phyloP scores from a whole-genome alignment of 768 basidiomycete species.

The Wakefieldia striispora region DNA sequence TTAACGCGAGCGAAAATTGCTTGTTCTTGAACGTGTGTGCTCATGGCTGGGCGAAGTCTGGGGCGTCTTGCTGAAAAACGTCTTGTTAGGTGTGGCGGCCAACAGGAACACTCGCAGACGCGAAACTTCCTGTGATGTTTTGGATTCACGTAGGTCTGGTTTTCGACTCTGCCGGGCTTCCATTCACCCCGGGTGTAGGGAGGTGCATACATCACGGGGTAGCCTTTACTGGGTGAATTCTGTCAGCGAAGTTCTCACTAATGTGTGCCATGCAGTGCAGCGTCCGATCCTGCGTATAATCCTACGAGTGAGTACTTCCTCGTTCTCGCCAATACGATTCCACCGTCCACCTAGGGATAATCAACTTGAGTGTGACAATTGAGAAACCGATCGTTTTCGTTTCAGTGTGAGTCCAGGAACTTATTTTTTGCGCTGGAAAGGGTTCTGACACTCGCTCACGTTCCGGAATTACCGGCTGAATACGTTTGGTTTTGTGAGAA shows the following conservation, averaged over 20 bases:
- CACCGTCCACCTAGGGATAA: conserved; percentile 4
- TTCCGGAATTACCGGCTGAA: conserved; percentile 16
- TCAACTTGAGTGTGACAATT: conserved; percentile 3
- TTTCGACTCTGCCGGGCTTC: not conserved
- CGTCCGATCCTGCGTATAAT: conserved; percentile 15
- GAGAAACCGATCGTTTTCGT: conserved; percentile 18
- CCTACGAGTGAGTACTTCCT: conserved; percentile 9
- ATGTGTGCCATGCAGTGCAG: conserved; percentile 1
- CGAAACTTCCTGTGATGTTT: conserved; percentile 17
- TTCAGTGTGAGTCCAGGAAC: conserved; percentile 7
- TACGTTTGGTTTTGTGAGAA: conserved; percentile 18
- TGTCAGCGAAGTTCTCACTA: too few species aligned
- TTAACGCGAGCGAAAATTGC: conserved; percentile 55
- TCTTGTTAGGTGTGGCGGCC: conserved; percentile 21
- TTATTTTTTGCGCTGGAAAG: not conserved
- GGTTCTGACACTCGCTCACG: not conserved
- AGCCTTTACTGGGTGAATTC: not conserved
- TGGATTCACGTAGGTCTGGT: conserved; percentile 18
- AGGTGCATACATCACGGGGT: conserved; percentile 12
- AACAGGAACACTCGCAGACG: conserved; percentile 1
- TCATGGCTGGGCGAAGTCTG: not conserved
- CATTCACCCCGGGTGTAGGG: conserved; percentile 1
- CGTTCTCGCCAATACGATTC: not conserved
- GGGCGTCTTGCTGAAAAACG: not conserved
- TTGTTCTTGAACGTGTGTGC: conserved; percentile 49